Conservation (phyloP, 2,329 filamentous ascomycete species). For the Hirsutella rhossiliensis region DNA sequence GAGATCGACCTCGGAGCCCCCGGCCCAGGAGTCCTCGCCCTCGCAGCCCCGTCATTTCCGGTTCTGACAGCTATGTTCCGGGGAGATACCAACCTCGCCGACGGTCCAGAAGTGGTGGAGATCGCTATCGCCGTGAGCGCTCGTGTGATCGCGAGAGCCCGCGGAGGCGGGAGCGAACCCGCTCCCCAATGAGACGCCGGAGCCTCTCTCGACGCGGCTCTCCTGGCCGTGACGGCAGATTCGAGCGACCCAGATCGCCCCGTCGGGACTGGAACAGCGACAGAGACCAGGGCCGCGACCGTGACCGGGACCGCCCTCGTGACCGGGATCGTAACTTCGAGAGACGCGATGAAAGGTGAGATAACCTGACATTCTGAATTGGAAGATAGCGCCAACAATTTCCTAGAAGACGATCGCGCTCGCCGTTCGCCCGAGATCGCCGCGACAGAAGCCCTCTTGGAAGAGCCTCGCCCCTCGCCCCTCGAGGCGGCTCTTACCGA, state of each 20-base stretch:
- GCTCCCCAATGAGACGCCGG: conserved; percentile 24
- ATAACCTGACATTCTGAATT: not conserved
- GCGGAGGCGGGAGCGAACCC: conserved; percentile 22
- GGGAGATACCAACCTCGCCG: conserved; percentile 28
- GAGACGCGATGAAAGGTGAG: conserved; percentile 29
- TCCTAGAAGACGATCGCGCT: conserved; percentile 39
- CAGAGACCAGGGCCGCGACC: conserved; percentile 18
- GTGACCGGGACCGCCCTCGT: conserved; percentile 17
- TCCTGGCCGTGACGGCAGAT: conserved; percentile 22
- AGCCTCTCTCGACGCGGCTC: conserved; percentile 24
- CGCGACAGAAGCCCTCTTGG: conserved; percentile 20
- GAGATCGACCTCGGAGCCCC: conserved; percentile 19
- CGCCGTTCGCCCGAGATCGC: conserved; percentile 36
- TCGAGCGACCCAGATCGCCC: conserved; percentile 25
- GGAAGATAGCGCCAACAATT: not conserved
- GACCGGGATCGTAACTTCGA: conserved; percentile 22
- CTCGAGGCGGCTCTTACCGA: conserved; percentile 33
- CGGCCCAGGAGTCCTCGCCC: conserved; percentile 26
- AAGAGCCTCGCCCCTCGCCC: conserved; percentile 14
- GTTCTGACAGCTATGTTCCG: conserved; percentile 34
- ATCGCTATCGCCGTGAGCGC: conserved; percentile 28
- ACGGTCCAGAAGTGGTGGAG: conserved; percentile 27
- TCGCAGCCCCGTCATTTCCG: conserved; percentile 23
- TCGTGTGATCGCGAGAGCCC: conserved; percentile 27
- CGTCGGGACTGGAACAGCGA: conserved; percentile 23